Percentiles rank a stretch among this genome's conserved stretches.
These are phyloP conservation scores for Pelargonium cotyledonis DNA, from an alignment of 441 rosid species.

Conservation along the genomic window DNA sequence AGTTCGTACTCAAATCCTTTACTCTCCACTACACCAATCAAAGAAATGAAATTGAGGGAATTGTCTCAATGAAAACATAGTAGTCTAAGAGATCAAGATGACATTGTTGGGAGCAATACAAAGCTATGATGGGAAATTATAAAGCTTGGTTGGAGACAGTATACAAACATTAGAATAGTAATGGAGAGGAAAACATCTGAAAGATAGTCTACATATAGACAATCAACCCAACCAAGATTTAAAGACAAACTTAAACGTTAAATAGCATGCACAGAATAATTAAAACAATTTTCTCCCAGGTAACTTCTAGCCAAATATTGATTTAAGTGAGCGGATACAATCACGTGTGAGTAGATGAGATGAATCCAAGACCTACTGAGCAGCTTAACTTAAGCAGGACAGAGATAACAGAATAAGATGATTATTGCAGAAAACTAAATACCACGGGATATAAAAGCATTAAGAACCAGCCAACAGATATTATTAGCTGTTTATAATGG, in stretches of 20 bases:
- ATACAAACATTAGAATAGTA: no score
- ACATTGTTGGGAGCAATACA: no score
- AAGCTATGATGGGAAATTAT: no score
- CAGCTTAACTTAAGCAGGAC: neutral
- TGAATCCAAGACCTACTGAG: neutral
- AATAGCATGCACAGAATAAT: neutral
- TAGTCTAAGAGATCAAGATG: no score
- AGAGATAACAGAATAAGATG: neutral
- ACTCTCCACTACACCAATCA: no score
- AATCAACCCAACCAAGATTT: neutral
- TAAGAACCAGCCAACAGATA: neutral
- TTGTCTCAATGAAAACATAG: no score
- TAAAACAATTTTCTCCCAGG: no score
- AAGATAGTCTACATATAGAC: neutral
- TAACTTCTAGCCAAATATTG: no score
- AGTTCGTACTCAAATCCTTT: no score
- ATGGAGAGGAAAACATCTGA: neutral
- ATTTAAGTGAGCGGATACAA: neutral
- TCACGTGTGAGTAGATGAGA: neutral
- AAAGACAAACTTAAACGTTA: neutral
- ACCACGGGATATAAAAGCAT: neutral
- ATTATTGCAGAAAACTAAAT: neutral
- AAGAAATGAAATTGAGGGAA: no score
- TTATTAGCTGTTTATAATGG: no score
- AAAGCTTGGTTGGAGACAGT: no score